Percentiles rank a stretch among this genome's conserved stretches.
These are phyloP conservation scores for Blakeslea trispora DNA, from an alignment of 371 early-diverging fungal species.

Conservation along the genomic window DNA sequence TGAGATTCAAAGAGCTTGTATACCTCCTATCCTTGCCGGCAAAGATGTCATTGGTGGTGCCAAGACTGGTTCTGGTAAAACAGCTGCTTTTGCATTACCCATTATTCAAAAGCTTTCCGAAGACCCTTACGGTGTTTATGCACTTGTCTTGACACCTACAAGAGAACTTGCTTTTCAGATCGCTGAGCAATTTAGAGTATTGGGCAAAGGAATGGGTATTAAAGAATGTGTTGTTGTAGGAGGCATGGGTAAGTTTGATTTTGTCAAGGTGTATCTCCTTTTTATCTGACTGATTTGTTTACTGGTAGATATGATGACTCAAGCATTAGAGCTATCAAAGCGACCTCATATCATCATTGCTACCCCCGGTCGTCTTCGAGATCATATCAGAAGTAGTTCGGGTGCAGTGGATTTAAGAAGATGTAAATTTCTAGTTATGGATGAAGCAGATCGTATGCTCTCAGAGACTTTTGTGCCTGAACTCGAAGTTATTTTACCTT, in stretches of 20 bases:
- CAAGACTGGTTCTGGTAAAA: slow-evolving; percentile 99
- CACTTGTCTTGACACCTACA: slow-evolving; percentile 96
- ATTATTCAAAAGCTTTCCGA: slow-evolving; percentile 92
- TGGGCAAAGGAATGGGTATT: slow-evolving; percentile 90
- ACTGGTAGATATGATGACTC: slow-evolving; percentile 83
- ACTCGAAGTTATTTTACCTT: slow-evolving; percentile 76
- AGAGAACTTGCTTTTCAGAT: slow-evolving; percentile 97
- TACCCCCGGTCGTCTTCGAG: slow-evolving; percentile 96
- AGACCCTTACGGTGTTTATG: slow-evolving; percentile 94
- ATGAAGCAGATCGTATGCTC: slow-evolving; percentile 98
- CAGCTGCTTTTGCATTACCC: slow-evolving; percentile 98
- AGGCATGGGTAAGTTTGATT: slow-evolving; percentile 70
- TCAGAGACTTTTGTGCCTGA: slow-evolving; percentile 84
- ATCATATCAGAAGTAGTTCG: slow-evolving; percentile 83
- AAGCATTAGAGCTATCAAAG: slow-evolving; percentile 84
- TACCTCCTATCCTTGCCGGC: slow-evolving; percentile 72
- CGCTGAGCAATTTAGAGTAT: slow-evolving; percentile 91
- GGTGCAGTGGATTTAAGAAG: slow-evolving; percentile 65
- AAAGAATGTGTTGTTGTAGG: slow-evolving; percentile 94
- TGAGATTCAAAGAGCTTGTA: slow-evolving; percentile 93
- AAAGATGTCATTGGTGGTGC: slow-evolving; percentile 96
- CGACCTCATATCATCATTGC: slow-evolving; percentile 97
- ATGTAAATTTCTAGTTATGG: slow-evolving; percentile 81
- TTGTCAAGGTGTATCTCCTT: no score
- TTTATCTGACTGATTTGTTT: no score